A percentile compares a stretch with the other conserved stretches of the same genome.
Conservation (phyloP, 2,329 filamentous ascomycete genomes). For the Pestalotiopsis sp. region DNA sequence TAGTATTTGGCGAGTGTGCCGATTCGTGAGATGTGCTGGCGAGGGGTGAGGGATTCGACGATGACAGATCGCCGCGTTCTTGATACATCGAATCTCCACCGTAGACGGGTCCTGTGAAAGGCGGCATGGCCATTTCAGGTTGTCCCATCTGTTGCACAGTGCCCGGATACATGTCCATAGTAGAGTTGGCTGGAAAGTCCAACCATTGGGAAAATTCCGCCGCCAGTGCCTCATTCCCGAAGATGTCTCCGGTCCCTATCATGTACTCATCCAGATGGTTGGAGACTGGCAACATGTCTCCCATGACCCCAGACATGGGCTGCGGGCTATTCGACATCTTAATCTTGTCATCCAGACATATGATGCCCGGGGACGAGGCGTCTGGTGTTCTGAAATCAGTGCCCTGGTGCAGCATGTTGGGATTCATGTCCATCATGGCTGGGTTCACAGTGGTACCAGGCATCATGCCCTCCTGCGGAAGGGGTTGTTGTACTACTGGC, state of each 20-base stretch:
- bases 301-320: no score
- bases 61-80: constrained; percentile 40
- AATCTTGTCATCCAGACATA: no score
- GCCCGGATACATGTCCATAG: constrained; percentile 41
- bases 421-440: constrained; percentile 40
- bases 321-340: no score
- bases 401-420: constrained; percentile 26
- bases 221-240: constrained; percentile 36
- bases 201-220: constrained; percentile 38
- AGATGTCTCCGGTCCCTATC: constrained; percentile 8
- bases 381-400: constrained; percentile 24
- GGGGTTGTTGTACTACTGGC: constrained; percentile 17
- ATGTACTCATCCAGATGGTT: constrained; percentile 43
- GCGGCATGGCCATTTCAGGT: constrained; percentile 36
- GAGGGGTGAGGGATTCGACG: constrained; percentile 41
- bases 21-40: constrained; percentile 46
- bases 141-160: constrained; percentile 32
- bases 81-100: no score
- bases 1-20: constrained; percentile 49
- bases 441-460: constrained; percentile 30
- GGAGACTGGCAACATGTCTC: no score
- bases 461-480: constrained; percentile 21
- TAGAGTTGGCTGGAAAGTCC: constrained; percentile 42
- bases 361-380: no score
- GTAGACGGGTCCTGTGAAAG: constrained; percentile 31